A percentile compares a stretch with the other conserved stretches of the same genome.
These are phyloP conservation scores for Fraxinus sp. DNA, from an alignment of 305 asterid genomes.

Conservation along the genomic window DNA sequence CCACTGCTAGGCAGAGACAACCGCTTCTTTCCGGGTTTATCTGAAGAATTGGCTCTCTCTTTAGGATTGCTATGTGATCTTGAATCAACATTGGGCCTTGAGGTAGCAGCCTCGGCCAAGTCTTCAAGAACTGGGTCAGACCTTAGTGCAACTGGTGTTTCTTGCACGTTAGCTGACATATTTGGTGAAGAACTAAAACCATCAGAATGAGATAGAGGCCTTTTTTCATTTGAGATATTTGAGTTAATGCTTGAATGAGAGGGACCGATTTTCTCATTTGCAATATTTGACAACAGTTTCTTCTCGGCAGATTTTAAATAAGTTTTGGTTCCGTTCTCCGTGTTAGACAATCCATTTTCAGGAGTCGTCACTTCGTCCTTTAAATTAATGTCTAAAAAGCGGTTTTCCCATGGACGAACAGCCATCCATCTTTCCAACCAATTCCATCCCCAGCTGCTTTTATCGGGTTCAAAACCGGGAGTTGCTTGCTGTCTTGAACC, in stretches of 20 bases:
- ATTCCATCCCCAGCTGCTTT: conserved; percentile 96
- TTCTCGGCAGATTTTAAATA: conserved; percentile 44
- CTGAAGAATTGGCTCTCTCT: conserved; percentile 60
- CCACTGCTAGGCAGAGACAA: conserved; percentile 72
- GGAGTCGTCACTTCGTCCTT: conserved; percentile 60
- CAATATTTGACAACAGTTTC: conserved; percentile 38
- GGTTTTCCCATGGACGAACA: conserved; percentile 98
- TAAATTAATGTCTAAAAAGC: conserved; percentile 65
- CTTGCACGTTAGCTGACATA: conserved; percentile 53
- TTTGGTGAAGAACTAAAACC: conserved; percentile 65
- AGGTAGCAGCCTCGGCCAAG: conserved; percentile 60
- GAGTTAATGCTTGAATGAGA: conserved; percentile 49
- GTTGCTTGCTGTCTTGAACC: conserved; percentile 69
- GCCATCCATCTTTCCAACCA: conserved; percentile 99
- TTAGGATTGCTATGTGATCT: conserved; percentile 88
- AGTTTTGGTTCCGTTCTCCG: conserved; percentile 39
- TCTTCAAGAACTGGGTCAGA: conserved; percentile 55
- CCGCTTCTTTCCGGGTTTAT: conserved; percentile 73
- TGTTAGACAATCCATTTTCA: conserved; percentile 50
- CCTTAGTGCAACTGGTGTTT: conserved; percentile 33
- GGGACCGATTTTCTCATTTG: conserved; percentile 47
- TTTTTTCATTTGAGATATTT: conserved; percentile 50
- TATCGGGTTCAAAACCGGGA: conserved; percentile 84
- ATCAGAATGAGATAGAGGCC: conserved; percentile 52
- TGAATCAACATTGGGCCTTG: conserved; percentile 44